These are phyloP conservation scores for Phytophthora ramorum DNA, from an alignment of 352 stramenopile species.

Conservation along the genomic window DNA sequence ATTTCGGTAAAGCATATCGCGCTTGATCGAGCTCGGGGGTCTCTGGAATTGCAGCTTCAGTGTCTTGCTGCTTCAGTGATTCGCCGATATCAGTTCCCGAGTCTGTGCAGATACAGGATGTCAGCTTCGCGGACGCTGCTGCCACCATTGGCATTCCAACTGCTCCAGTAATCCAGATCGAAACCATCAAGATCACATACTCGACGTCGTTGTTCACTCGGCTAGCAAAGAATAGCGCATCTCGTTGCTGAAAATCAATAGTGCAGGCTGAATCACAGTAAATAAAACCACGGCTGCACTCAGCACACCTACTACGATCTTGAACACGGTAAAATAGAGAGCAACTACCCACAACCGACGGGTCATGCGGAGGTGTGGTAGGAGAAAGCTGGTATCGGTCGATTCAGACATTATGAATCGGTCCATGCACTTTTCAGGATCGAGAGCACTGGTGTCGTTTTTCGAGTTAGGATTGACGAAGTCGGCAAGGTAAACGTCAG, in stretches of 20 bases:
- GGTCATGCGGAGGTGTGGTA: constrained; percentile 16
- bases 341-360: constrained; percentile 5
- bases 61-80: not conserved
- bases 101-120: constrained; percentile 8
- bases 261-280: constrained; percentile 5
- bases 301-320: not conserved
- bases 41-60: not conserved
- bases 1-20: constrained; percentile 4
- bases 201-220: constrained; percentile 8
- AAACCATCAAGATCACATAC: constrained; percentile 3
- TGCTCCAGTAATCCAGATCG: constrained; percentile 11
- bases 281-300: constrained; percentile 8
- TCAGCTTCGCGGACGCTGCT: constrained; percentile 13
- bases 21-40: not conserved
- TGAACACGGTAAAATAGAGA: constrained; percentile 8
- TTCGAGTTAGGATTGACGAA: not conserved
- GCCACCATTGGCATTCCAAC: constrained; percentile 6
- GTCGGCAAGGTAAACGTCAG: constrained; percentile 13
- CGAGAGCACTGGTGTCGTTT: not conserved
- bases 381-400: constrained; percentile 7
- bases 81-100: not conserved
- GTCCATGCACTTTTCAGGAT: constrained; percentile 8
- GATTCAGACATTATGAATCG: constrained; percentile 11
- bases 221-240: not conserved
- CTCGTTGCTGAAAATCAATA: constrained; percentile 5